phyloP scores from a whole-genome alignment of 2,329 filamentous ascomycete species.

The Ophiostoma sp. region DNA sequence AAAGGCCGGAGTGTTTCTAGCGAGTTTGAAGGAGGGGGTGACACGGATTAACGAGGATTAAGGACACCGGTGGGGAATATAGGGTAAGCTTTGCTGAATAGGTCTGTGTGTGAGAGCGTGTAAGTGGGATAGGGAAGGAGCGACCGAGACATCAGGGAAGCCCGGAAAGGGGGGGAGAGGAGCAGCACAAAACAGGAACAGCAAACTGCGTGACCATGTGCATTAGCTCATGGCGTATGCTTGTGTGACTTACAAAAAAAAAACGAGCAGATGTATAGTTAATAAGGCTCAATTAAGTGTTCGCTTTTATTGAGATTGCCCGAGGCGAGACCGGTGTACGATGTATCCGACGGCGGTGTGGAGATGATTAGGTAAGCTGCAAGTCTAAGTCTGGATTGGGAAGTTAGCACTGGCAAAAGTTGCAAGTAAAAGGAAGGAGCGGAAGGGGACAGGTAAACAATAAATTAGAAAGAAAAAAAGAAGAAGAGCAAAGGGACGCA shows the following conservation, averaged over 20 bases:
- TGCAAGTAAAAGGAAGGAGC: not conserved
- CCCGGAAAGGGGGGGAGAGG: not conserved
- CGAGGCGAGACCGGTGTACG: conserved; percentile 3
- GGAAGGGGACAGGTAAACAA: not conserved
- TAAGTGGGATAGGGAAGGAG: not conserved
- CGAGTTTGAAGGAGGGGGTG: conserved; percentile 12
- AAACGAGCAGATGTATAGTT: not conserved
- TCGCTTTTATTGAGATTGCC: not conserved
- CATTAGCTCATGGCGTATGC: conserved; percentile 5
- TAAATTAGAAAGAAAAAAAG: not conserved
- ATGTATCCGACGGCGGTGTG: conserved; percentile 5
- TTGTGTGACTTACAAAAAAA: conserved; percentile 8
- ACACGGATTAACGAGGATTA: not conserved
- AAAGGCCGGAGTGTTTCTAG: conserved; percentile 13
- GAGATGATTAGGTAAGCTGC: not conserved
- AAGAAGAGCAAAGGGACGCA: not conserved
- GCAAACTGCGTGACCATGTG: not conserved
- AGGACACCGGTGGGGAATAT: conserved; percentile 13
- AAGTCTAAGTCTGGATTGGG: conserved; percentile 5
- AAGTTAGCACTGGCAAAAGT: conserved; percentile 6
- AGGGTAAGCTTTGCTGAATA: not conserved
- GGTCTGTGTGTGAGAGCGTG: not conserved
- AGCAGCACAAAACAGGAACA: not conserved
- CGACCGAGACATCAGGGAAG: not conserved
- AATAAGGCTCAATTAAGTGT: not conserved